Evolutionary conservation across 768 basidiomycete genomes (phyloP), one percentile per base, ranked within the genome.

Genomic region (Kwoniella europaea): DNA sequence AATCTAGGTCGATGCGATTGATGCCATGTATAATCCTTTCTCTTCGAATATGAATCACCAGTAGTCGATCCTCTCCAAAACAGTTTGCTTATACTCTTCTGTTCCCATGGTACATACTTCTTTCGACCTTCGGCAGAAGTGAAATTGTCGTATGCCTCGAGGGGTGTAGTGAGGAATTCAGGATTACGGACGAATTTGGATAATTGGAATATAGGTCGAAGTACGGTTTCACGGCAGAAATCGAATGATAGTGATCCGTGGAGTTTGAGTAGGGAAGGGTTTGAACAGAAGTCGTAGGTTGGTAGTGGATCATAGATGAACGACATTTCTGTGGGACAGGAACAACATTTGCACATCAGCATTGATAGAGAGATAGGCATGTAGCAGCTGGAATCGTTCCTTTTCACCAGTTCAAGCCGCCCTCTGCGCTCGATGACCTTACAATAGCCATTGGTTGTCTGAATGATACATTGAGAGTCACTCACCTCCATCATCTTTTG

Each of bases 61-160:
- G 83, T 83, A 3, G 82, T 82, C 52, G 78, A 80, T 0, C 85
- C 85, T 6, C 84, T 71, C 84, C 84, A 85, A 43, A 84, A 79
- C 6, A 85, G 58, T 35, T 79, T 74, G 42, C 83, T 76, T 67
- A 84, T 78, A 18, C 79, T 78, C 56, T 84, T 82, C 46, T 83
- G 79, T 54, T 81, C 77, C 85, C 85, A 85, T 3, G 79, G 74
- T 13, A 77, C 76, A 59, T 68, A 74, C 55, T 77, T 72, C 46
- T 70, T 69, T 41, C 60, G 18, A 7, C 72, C 76, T 13, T 56
- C 42, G 4, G 67, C 24, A n/a, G 73, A 68, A 24, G 78, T 79
- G n/a, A 71, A 65, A 65, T 79, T 79, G 16, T 79, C 78, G 63
- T 79, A 79, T 20, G 77, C 79, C 63, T 81, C 78, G 46, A 83